These are phyloP conservation scores for Globisporangium ultimum DNA, from an alignment of 352 stramenopile species.

Conservation along the genomic window DNA sequence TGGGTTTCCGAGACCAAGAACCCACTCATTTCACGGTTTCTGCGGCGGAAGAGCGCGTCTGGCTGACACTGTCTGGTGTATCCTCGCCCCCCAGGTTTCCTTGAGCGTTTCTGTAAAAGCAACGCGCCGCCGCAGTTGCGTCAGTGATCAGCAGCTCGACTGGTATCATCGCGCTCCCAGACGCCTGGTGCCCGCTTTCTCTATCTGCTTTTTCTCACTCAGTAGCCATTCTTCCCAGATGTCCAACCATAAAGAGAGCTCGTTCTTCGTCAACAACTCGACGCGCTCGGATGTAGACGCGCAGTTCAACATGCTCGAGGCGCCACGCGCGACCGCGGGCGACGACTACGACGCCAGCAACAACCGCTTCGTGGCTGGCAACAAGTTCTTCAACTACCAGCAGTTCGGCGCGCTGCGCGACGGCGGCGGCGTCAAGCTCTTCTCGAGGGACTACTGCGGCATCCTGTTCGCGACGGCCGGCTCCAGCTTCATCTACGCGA, in stretches of 20 bases:
- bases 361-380: slow-evolving; percentile 43
- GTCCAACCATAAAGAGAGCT: slow-evolving; percentile 13
- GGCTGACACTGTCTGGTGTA: too few relatives aligned
- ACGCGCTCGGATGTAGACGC: slow-evolving; percentile 2
- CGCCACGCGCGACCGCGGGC: slow-evolving; percentile 1
- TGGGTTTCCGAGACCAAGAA: too few relatives aligned
- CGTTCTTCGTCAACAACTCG: slow-evolving; percentile 9
- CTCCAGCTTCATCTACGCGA: slow-evolving; percentile 56
- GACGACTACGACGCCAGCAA: slow-evolving; percentile 3
- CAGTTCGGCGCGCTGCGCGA: slow-evolving; percentile 67
- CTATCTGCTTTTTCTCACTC: too few relatives aligned
- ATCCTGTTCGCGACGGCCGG: slow-evolving; percentile 51
- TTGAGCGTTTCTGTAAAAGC: too few relatives aligned
- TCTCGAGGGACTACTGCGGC: slow-evolving; percentile 53
- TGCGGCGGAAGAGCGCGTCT: too few relatives aligned
- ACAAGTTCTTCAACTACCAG: slow-evolving; percentile 74
- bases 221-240: not conserved
- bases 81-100: too few relatives aligned
- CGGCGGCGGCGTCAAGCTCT: slow-evolving; percentile 57
- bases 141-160: too few relatives aligned
- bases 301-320: slow-evolving; percentile 16
- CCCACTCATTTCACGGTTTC: too few relatives aligned
- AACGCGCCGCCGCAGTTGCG: too few relatives aligned
- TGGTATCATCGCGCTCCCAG: too few relatives aligned
- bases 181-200: too few relatives aligned